Evolutionary conservation across 1,284 basidiomycete genomes (phyloP).

Genomic region (Irpex lacteus): DNA sequence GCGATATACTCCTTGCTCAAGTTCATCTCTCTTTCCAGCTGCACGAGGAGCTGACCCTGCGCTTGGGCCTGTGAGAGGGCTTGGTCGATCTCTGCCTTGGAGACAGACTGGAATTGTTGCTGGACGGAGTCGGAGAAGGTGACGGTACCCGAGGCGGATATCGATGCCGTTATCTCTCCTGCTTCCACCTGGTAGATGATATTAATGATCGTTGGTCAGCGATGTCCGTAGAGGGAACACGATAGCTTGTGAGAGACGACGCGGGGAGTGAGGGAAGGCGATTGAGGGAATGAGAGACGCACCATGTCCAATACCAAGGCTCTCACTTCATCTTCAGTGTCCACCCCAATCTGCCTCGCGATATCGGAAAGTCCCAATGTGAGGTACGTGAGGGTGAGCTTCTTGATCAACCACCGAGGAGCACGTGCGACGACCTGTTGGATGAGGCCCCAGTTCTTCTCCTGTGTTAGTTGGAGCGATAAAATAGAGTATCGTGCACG

Average conservation of each 20-base stretch:
- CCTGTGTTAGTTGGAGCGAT: conserved; percentile 36
- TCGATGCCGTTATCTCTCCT: conserved; percentile 61
- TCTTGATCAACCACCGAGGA: conserved; percentile 72
- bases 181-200: conserved; percentile 53
- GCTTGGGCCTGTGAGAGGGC: conserved; percentile 59
- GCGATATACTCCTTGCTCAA: conserved; percentile 63
- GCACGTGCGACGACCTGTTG: conserved; percentile 62
- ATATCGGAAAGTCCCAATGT: conserved; percentile 72
- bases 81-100: conserved; percentile 59
- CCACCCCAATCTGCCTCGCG: conserved; percentile 55
- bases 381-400: conserved; percentile 76
- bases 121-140: conserved; percentile 63
- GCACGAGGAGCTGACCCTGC: conserved; percentile 48
- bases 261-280: too few species aligned
- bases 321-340: conserved; percentile 52
- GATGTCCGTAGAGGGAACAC: background rate
- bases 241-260: too few species aligned
- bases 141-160: conserved; percentile 65
- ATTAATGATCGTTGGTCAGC: background rate
- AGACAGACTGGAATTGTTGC: conserved; percentile 43
- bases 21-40: conserved; percentile 56
- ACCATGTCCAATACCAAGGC: conserved; percentile 72
- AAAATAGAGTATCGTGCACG: too few species aligned
- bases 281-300: conserved; percentile 17
- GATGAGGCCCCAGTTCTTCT: conserved; percentile 70